Base-by-base conservation (phyloP, 1,284 basidiomycete species). In the Vanrija sp. region DNA sequence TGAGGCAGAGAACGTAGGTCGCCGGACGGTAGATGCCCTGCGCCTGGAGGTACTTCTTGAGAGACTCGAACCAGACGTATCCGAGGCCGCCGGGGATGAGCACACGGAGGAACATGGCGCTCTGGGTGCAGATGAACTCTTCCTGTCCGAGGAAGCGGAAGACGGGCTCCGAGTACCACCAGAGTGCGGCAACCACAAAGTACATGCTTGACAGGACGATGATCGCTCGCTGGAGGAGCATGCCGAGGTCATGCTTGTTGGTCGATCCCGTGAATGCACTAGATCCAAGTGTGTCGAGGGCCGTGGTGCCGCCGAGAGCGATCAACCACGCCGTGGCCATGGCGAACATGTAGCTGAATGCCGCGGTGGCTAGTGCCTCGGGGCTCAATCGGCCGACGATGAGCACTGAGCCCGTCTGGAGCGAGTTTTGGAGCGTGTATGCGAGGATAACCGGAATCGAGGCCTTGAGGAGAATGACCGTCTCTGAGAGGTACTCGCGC, bases 261-360 rank as follows among this genome's bases (percentile, higher is more conserved):
- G 27, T 9, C 25, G 47, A 49, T 39, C 38, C 47, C 10, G 47
- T 49, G 19, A 41, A 49, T 10, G 47, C 47, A 18, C 38, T 41
- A 12, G 25, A 35, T 2, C 47, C 47, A 9, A 49, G 39, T 1
- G 47, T 49, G 27, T 49, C 47, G 27, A 49, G 47, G 2, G 47
- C 47, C 4, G 47, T 49, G 8, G 47, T 49, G 47, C 47, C 47
- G 8, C 47, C 47, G 6, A 49, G 27, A 10, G 39, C 47, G 19
- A 49, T 49, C 2, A 49, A 39, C 47, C 47, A 49, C 19, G 47
- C 47, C 7, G 47, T 49, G 9, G 47, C 47, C 47, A 49, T 49
- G 18, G 47, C 47, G 19, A 49, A 49, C 47, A 49, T 49, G 41
- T 49, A 49, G 19, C 39, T 42, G 15, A 49, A 49, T 3, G 47